Base-by-base conservation (phyloP, 768 basidiomycete genomes). In the Tulasnella sp. region DNA sequence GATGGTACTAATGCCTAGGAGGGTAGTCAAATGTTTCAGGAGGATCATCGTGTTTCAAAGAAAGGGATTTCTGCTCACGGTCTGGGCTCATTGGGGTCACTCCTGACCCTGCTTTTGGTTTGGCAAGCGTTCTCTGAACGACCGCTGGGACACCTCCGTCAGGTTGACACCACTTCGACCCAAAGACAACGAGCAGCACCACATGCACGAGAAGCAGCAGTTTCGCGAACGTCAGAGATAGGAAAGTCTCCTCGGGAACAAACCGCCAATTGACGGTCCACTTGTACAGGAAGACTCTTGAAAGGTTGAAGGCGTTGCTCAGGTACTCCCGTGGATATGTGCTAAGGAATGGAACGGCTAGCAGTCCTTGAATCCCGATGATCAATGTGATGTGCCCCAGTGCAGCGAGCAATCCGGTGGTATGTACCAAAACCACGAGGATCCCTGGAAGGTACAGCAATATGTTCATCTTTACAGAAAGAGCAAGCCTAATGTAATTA, bases 231-330 rank as follows among this genome's bases (percentile, higher is more conserved):
- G 77, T 78, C 2, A 80, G 78, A 73, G 87, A 89, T 63, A 92
- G 80, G 81, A 98, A 98, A 5, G 82, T 83, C n/a, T 86, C 82
- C 78, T 95, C 91, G 34, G 84, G 82, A 2, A 99, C 75, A 77
- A 96, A 90, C 62, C 94, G 86, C 97, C 97, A 99, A 78, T 98
- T 99, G 71, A 98, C 95, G 0, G 96, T 98, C 96, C 96, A 99
- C 78, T 92, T 89, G 80, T 91, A 97, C 36, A 97, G 80, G 81
- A 99, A 99, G 8, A 89, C 84, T 16, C 97, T 89, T 3, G 88
- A 88, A 71, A 99, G 83, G 77, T 98, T 89, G 78, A 96, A 99
- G 1, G 97, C 90, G 22, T 85, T 84, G 29, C 80, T 82, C 44
- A 93, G 76, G 79, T 99, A 99, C 26, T 87, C 83, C 77, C 81